Conservation (phyloP, 257 asterid genomes). For the Agastache rugosa region DNA sequence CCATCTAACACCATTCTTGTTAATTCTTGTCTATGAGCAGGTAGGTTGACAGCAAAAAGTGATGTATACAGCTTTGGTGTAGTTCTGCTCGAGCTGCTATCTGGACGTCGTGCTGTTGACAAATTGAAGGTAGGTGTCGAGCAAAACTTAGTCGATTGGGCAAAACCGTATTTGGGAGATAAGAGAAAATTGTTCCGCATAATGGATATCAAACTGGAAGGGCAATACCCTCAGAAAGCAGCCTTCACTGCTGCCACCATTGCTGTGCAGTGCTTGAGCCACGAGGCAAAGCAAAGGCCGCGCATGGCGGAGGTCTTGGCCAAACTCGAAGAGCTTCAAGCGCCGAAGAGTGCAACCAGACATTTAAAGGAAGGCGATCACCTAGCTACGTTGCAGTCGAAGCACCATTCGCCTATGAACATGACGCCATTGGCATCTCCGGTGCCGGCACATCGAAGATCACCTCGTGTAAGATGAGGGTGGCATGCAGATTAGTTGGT, state of each 20-base stretch:
- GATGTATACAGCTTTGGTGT: conserved; percentile 45
- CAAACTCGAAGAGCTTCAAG: conserved; percentile 33
- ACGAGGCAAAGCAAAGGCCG: conserved; percentile 39
- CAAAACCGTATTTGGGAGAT: conserved; percentile 37
- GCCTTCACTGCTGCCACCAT: conserved; percentile 38
- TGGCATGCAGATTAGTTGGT: background rate
- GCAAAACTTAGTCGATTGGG: conserved; percentile 47
- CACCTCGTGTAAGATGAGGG: conserved; percentile 56
- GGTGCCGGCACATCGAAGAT: conserved; percentile 51
- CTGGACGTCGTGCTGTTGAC: conserved; percentile 44
- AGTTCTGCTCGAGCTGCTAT: conserved; percentile 41
- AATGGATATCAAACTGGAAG: conserved; percentile 44
- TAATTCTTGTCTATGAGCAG: conserved; percentile 21
- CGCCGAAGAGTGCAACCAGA: conserved; percentile 22
- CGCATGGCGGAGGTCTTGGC: conserved; percentile 39
- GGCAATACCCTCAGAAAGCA: conserved; percentile 45
- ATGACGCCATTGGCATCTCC: conserved; percentile 56
- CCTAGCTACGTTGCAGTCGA: conserved; percentile 18
- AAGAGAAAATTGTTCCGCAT: conserved; percentile 43
- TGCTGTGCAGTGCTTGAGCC: conserved; percentile 39
- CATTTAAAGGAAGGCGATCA: conserved; percentile 10
- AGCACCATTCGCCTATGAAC: conserved; percentile 33
- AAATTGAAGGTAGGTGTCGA: conserved; percentile 38
- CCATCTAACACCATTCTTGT: background rate
- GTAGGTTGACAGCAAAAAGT: conserved; percentile 38